phyloP scores from a whole-genome alignment of 495 filamentous ascomycete species.

The Aspergillus wentii region DNA sequence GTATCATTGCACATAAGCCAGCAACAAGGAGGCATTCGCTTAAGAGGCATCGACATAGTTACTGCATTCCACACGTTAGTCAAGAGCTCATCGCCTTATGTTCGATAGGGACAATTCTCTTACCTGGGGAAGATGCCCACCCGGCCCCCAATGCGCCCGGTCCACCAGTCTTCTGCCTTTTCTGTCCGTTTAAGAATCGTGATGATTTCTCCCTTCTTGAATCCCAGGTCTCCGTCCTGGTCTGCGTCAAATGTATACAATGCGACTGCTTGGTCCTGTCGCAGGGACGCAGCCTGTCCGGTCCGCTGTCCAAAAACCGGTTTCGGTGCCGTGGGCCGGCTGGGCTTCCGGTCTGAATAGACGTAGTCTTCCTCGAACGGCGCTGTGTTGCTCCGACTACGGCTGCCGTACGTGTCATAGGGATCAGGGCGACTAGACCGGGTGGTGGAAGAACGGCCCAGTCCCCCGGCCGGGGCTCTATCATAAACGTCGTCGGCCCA shows the following conservation, averaged over 20 bases:
- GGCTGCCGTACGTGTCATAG: constrained; percentile 46
- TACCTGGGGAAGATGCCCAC: constrained; percentile 61
- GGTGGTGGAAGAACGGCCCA: constrained; percentile 47
- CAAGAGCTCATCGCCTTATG: constrained; percentile 6
- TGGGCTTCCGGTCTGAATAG: constrained; percentile 52
- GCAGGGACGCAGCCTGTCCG: constrained; percentile 47
- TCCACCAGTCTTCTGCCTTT: constrained; percentile 86
- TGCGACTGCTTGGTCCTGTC: constrained; percentile 81
- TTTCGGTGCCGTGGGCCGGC: constrained; percentile 79
- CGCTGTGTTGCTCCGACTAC: constrained; percentile 41
- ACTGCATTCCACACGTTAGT: constrained; percentile 18
- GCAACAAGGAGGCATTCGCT: constrained; percentile 6
- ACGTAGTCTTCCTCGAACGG: constrained; percentile 52
- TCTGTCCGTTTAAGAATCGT: constrained; percentile 98
- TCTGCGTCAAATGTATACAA: constrained; percentile 91
- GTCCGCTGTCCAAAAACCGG: constrained; percentile 71
- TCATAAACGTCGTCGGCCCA: constrained; percentile 93
- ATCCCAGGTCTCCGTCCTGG: constrained; percentile 86
- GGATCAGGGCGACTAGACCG: constrained; percentile 40
- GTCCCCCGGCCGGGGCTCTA: constrained; percentile 34
- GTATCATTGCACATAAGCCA: constrained; percentile 22
- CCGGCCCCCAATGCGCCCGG: constrained; percentile 58
- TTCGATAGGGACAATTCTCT: background rate
- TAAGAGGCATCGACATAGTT: constrained; percentile 43
- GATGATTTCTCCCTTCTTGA: constrained; percentile 97